Evolutionary conservation across 352 stramenopile species (phyloP).

Genomic region (Plasmopara viticola): DNA sequence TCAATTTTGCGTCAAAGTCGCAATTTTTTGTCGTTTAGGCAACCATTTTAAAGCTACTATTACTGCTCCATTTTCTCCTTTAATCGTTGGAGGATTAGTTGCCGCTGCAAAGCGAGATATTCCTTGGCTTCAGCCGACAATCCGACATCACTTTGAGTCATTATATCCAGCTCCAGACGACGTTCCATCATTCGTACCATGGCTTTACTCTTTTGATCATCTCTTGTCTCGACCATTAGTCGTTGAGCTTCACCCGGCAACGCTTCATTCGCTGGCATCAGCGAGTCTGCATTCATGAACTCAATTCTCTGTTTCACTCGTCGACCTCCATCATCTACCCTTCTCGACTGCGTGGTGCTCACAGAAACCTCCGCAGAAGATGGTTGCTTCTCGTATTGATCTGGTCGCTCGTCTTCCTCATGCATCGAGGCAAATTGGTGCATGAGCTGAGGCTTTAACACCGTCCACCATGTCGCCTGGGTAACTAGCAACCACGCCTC

Average conservation of each 20-base stretch:
- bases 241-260: not conserved
- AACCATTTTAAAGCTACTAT: not conserved
- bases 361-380: not conserved
- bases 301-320: constrained; percentile 4
- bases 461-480: constrained; percentile 6
- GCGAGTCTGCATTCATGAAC: not conserved
- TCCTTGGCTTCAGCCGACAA: constrained; percentile 9
- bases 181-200: constrained; percentile 6
- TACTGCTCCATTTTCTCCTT: constrained; percentile 3
- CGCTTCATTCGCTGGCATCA: not conserved
- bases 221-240: not conserved
- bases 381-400: not conserved
- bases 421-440: constrained; percentile 9
- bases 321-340: constrained; percentile 2
- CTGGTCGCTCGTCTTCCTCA: constrained; percentile 1
- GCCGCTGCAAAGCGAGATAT: constrained; percentile 11
- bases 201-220: not conserved
- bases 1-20: not conserved
- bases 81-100: constrained; percentile 8
- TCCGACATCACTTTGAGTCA: constrained; percentile 14
- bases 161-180: constrained; percentile 11
- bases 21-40: not conserved
- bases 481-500: constrained; percentile 4
- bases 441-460: constrained; percentile 7
- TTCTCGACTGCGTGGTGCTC: constrained; percentile 1